phyloP scores from a whole-genome alignment of 495 filamentous ascomycete species.

The Usnea hakonensis region DNA sequence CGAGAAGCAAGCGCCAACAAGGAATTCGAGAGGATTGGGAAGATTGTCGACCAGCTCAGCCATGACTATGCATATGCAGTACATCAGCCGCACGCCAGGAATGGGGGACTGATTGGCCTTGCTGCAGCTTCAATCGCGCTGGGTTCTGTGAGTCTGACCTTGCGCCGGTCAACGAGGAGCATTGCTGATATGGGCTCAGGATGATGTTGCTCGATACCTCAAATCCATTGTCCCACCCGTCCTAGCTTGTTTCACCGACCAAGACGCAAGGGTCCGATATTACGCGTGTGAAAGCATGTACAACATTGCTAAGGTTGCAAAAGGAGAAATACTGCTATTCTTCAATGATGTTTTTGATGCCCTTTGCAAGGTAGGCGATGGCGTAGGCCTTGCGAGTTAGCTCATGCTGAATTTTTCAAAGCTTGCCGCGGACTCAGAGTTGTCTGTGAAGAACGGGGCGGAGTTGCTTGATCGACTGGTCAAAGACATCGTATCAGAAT shows the following conservation, averaged over 20 bases:
- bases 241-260: slow-evolving; percentile 95
- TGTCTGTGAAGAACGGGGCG: slow-evolving; percentile 97
- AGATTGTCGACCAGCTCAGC: slow-evolving; percentile 90
- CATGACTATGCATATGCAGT: slow-evolving; percentile 97
- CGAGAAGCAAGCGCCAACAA: slow-evolving; percentile 70
- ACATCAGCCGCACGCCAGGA: slow-evolving; percentile 93
- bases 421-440: slow-evolving; percentile 91
- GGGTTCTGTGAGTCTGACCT: slow-evolving; percentile 60
- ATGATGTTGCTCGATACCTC: slow-evolving; percentile 86
- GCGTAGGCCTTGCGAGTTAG: not conserved
- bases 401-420: slow-evolving; percentile 31
- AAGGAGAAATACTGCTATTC: slow-evolving; percentile 90
- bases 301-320: slow-evolving; percentile 98
- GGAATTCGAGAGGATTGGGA: slow-evolving; percentile 69
- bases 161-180: not conserved
- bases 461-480: slow-evolving; percentile 92
- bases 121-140: slow-evolving; percentile 95
- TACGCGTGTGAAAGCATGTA: slow-evolving; percentile 99
- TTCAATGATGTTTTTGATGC: slow-evolving; percentile 99
- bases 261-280: slow-evolving; percentile 96
- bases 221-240: slow-evolving; percentile 93
- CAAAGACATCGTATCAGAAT: slow-evolving; percentile 97
- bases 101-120: slow-evolving; percentile 92
- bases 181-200: slow-evolving; percentile 36
- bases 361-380: slow-evolving; percentile 70